Evolutionary conservation across 257 asterid genomes (phyloP), one percentile per base, ranked within the genome.

Genomic region (Scutellaria minor): DNA sequence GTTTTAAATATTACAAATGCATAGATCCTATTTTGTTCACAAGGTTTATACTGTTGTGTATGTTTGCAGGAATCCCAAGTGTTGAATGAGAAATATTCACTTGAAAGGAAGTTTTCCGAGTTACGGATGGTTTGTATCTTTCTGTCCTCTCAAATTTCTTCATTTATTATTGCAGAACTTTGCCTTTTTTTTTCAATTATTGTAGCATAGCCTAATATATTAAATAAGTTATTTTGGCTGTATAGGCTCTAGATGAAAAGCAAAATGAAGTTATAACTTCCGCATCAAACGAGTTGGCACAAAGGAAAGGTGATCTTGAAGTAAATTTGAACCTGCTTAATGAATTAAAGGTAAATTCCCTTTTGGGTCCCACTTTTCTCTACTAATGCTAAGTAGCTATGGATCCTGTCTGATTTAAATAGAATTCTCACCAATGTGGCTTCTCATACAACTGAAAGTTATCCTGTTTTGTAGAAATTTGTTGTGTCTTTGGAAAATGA

Each of bases 221-320:
- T 60, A 68, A 62, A 22, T 57, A 64, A 45, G 14, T 51, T 44
- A 58, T 47, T 64, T 22, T 56, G 55, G 52, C 73, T 75, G 52
- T 77, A 31, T 31, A 94, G 99, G 99, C 97, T 61, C 78, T 95
- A 60, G 99, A 95, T 84, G 97, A 92, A 80, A 92, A 90, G 85
- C 97, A 95, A 80, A 88, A 74, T 70, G 99, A 95, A 83, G 91
- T 92, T 71, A 84, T 95, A 81, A 82, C 80, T 72, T 82, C 97
- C 71, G 94, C 96, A 24, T 88, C 99, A 58, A 88, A 87, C 55
- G 98, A 92, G 82, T 84, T 94, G 86, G 89, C 86, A 62, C 81
- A 82, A 62, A 90, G 99, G 86, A 95, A 92, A 83, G 93, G 92
- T 27, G 96, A 92, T 62, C 96, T 95, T 75, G 98, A 95, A 90